Conservation (phyloP, 768 basidiomycete species). For the Collybia nuda region DNA sequence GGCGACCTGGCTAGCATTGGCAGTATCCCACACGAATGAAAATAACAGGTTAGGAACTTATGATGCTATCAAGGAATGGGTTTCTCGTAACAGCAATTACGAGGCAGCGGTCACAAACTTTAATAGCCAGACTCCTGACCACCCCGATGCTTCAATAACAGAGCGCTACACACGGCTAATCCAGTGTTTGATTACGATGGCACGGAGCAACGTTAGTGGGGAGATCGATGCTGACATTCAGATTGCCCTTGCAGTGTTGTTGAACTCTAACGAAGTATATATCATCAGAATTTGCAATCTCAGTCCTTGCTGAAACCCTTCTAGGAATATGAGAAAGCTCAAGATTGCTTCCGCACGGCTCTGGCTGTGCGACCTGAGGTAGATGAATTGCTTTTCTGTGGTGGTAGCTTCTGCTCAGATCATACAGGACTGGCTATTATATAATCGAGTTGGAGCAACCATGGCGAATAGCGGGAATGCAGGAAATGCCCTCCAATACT, state of each 20-base stretch:
- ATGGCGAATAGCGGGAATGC: conserved; percentile 87
- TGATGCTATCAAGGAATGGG: conserved; percentile 85
- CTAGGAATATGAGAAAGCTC: conserved; percentile 88
- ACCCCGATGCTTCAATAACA: conserved; percentile 24
- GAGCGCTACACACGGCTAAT: conserved; percentile 58
- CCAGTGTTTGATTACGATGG: conserved; percentile 81
- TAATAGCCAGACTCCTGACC: conserved; percentile 29
- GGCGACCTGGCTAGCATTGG: conserved; percentile 86
- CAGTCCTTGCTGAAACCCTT: conserved; percentile 6
- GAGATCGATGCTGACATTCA: conserved; percentile 93
- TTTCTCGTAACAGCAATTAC: conserved; percentile 61
- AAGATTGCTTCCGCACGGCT: conserved; percentile 92
- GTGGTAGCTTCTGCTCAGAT: conserved; percentile 6
- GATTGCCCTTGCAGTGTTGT: conserved; percentile 87
- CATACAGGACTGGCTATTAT: conserved; percentile 82
- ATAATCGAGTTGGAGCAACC: conserved; percentile 92
- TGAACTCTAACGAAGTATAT: conserved; percentile 87
- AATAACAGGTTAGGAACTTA: conserved; percentile 71
- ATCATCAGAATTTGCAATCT: background rate
- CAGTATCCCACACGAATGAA: conserved; percentile 91
- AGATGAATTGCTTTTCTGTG: conserved; percentile 16
- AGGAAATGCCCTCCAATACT: conserved; percentile 83
- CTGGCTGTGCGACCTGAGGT: conserved; percentile 87
- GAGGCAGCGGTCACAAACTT: conserved; percentile 40
- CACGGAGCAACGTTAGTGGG: conserved; percentile 52